Percentiles rank a stretch among this genome's conserved stretches.
These are phyloP conservation scores for Strobilomyces dryophilus DNA, from an alignment of 768 basidiomycete genomes.

Conservation along the genomic window DNA sequence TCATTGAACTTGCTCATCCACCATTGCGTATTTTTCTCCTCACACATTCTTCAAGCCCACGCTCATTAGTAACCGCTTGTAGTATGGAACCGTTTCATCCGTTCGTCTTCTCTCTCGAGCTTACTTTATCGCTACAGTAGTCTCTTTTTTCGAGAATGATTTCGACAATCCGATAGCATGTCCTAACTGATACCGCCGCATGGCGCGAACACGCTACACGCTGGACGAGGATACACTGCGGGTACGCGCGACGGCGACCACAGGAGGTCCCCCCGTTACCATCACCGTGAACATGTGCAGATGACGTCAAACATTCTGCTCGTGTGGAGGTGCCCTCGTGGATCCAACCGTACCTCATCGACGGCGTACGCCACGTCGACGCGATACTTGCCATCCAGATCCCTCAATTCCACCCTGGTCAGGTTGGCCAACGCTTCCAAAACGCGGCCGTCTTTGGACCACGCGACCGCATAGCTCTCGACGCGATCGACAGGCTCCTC, in stretches of 20 bases:
- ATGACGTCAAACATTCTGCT: conserved; percentile 14
- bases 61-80: conserved; percentile 24
- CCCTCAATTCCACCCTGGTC: conserved; percentile 43
- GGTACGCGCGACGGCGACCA: neutral
- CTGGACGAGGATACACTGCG: neutral
- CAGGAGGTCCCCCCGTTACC: neutral
- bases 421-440: conserved; percentile 47
- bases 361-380: conserved; percentile 50
- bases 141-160: conserved; percentile 8
- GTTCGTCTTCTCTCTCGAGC: conserved; percentile 6
- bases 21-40: conserved; percentile 1
- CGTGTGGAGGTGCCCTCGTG: conserved; percentile 29
- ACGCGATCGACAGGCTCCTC: conserved; percentile 21
- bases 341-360: conserved; percentile 53
- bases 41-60: conserved; percentile 13
- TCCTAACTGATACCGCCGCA: conserved; percentile 11
- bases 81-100: conserved; percentile 22
- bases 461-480: conserved; percentile 55
- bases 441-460: conserved; percentile 46
- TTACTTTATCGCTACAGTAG: conserved; percentile 25
- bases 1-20: conserved; percentile 15
- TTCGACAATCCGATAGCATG: conserved; percentile 9
- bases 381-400: conserved; percentile 39
- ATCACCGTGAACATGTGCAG: neutral
- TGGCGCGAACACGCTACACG: neutral